These are phyloP conservation scores for Coniophora puteana DNA, from an alignment of 1,284 basidiomycete genomes.

Conservation along the genomic window DNA sequence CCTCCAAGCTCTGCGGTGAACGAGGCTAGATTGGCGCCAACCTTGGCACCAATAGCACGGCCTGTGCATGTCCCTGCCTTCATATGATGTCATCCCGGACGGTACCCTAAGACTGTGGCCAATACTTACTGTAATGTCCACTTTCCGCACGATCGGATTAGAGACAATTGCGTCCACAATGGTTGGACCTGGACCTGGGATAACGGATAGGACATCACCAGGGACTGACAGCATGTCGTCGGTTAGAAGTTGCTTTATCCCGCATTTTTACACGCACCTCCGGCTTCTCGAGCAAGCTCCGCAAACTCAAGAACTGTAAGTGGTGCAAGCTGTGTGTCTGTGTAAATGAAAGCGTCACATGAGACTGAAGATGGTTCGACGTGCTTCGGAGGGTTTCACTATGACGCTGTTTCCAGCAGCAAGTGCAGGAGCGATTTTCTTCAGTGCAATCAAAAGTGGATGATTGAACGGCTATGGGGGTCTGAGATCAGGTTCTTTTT, in stretches of 20 bases:
- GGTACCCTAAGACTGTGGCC: not conserved
- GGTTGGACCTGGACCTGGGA: slow-evolving; percentile 64
- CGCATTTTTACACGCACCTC: slow-evolving; percentile 43
- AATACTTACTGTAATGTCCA: slow-evolving; percentile 70
- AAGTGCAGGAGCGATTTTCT: slow-evolving; percentile 82
- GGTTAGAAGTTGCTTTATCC: not conserved
- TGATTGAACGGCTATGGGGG: slow-evolving; percentile 82
- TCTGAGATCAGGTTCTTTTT: no score
- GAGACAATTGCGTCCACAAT: slow-evolving; percentile 64
- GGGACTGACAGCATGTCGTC: slow-evolving; percentile 48
- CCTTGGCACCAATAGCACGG: slow-evolving; percentile 62
- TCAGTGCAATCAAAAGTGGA: slow-evolving; percentile 77
- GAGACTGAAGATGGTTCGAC: slow-evolving; percentile 5
- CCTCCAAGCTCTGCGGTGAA: slow-evolving; percentile 82
- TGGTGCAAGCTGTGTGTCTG: slow-evolving; percentile 57
- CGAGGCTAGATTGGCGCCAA: slow-evolving; percentile 66
- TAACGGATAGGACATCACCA: slow-evolving; percentile 65
- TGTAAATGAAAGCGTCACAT: not conserved
- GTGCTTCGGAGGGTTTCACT: slow-evolving; percentile 78
- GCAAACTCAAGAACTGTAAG: slow-evolving; percentile 76
- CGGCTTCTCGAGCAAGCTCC: slow-evolving; percentile 57
- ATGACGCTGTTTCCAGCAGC: slow-evolving; percentile 82
- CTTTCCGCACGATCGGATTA: slow-evolving; percentile 67
- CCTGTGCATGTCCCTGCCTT: slow-evolving; percentile 79
- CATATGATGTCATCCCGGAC: slow-evolving; percentile 7